Percentiles rank a stretch among this genome's conserved stretches.
phyloP scores from a whole-genome alignment of 1,284 basidiomycete species.

The Ceraceosorus guamensis region DNA sequence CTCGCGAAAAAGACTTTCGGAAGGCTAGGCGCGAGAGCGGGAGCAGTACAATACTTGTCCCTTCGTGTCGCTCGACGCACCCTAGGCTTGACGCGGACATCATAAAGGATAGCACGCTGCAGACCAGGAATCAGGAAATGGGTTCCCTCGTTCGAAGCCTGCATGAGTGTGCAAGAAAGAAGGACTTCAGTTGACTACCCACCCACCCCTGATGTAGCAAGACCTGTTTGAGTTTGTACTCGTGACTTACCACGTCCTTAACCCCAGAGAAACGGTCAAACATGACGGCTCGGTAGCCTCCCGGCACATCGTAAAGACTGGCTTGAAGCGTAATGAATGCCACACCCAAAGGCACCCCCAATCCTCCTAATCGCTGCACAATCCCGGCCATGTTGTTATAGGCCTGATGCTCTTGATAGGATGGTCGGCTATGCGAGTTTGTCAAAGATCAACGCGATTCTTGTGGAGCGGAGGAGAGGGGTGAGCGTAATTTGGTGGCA shows the following conservation, averaged over 20 bases:
- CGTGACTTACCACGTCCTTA: constrained; percentile 19
- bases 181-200: too few species aligned
- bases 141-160: constrained; percentile 65
- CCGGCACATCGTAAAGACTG: constrained; percentile 49
- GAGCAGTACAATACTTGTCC: too few species aligned
- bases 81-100: constrained; percentile 93
- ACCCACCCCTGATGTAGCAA: too few species aligned
- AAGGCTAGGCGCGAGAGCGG: too few species aligned
- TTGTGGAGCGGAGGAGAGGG: too few species aligned
- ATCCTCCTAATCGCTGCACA: constrained; percentile 2
- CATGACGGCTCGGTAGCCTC: constrained; percentile 88
- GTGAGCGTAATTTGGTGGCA: too few species aligned
- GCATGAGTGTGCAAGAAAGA: neutral
- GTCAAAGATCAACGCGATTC: too few species aligned
- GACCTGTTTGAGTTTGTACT: too few species aligned
- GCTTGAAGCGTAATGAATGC: constrained; percentile 48
- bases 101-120: constrained; percentile 82
- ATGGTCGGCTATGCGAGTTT: too few species aligned
- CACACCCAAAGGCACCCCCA: constrained; percentile 44
- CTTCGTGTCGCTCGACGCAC: neutral
- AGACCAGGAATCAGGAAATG: constrained; percentile 94
- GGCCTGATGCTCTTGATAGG: too few species aligned
- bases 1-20: too few species aligned
- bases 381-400: constrained; percentile 5
- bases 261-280: constrained; percentile 97